Base-by-base conservation (phyloP, 202 grass and related monocot genomes). In the Carex sylvatica region DNA sequence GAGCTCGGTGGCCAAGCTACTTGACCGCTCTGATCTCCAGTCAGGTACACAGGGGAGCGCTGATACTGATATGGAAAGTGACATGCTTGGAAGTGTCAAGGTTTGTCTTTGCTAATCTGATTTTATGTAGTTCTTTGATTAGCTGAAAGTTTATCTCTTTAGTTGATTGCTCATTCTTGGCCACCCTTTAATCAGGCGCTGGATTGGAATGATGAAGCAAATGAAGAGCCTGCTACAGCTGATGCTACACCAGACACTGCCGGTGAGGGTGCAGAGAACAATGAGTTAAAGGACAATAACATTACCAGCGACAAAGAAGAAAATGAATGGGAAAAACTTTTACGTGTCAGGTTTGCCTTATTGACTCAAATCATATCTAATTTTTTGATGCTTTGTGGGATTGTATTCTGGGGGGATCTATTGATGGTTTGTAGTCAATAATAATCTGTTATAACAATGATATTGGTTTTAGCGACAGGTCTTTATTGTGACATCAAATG, bases 11-110 rank as follows among this genome's bases (percentile, higher is more conserved):
- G 69, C 86, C 80, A 99, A 92, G 81, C 85, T 99, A 79, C 96
- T 99, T 87, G 96, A 99, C 84, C 90, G 96, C 71, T 96, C 96
- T 22, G 84, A 93, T 73, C 91, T 99, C 61, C 93, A 94, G 86
- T 96, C 85, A 68, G 64, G 31, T 35, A 85, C 84, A 82, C 80
- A 90, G 82, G 96, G 93, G 91, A 89, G 83, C 65, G 84, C 83
- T 79, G 92, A 97, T 84, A 88, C 81, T 31, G 96, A 99, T 85
- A 46, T 87, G 86, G 96, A 96, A 61, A 99, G 84, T 38, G 93
- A 96, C 86, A 99, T 99, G 93, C 96, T 99, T 88, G 96, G 96
- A 55, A 87, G 93, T 67, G 89, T 99, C 28, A 99, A 99, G 89
- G 96, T 99, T 80, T 85, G 87, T 44, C 69, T 83, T 19, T 69